A percentile compares a stretch with the other conserved stretches of the same genome.
phyloP scores from a whole-genome alignment of 768 basidiomycete species.

The Pisolithus orientalis region DNA sequence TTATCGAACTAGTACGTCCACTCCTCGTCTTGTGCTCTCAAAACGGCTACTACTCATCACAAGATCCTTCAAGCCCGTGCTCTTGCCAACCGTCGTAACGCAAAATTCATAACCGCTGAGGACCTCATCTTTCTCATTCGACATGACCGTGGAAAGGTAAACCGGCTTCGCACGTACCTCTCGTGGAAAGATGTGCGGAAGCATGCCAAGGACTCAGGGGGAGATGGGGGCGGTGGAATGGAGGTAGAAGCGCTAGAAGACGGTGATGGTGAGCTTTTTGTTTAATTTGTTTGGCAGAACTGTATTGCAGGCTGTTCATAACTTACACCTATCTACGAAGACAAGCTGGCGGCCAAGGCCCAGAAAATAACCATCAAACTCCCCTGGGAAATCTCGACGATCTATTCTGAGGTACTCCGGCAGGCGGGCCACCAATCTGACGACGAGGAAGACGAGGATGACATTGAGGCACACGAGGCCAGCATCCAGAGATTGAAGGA shows the following conservation, averaged over 20 bases:
- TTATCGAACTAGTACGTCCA: conserved; percentile 75
- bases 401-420: conserved; percentile 81
- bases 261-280: conserved; percentile 56
- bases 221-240: conserved; percentile 71
- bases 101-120: conserved; percentile 83
- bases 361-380: conserved; percentile 93
- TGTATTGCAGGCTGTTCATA: background rate
- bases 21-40: background rate
- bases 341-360: conserved; percentile 76
- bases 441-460: conserved; percentile 94
- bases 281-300: background rate
- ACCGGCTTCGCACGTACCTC: conserved; percentile 85
- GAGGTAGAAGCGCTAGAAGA: conserved; percentile 84
- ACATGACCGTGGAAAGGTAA: conserved; percentile 90
- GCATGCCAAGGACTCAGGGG: conserved; percentile 86
- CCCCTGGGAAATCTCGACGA: conserved; percentile 91
- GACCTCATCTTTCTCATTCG: conserved; percentile 96
- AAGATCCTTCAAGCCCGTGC: conserved; percentile 88
- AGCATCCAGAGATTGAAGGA: conserved; percentile 90
- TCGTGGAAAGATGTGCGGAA: conserved; percentile 98
- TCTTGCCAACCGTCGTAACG: conserved; percentile 74
- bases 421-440: conserved; percentile 79
- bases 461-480: conserved; percentile 91
- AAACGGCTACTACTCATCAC: conserved; percentile 1
- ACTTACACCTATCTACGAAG: conserved; percentile 28